Evolutionary conservation across 2,329 filamentous ascomycete genomes (phyloP).

Genomic region (Coniochaeta pulveracea): DNA sequence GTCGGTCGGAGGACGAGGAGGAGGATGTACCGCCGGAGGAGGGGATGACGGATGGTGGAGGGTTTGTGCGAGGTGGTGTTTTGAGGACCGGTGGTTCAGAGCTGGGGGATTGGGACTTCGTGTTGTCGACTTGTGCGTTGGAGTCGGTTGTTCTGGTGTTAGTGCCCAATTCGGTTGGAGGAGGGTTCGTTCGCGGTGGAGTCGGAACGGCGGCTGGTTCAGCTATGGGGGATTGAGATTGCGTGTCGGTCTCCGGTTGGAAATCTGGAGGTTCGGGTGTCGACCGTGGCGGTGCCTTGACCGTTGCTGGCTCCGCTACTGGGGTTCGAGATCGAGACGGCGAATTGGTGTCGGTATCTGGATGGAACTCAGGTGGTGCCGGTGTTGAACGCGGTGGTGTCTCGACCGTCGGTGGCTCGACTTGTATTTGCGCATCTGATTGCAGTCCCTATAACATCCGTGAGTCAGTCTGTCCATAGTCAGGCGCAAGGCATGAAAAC

Average conservation of each 20-base stretch:
- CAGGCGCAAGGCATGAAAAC: neutral
- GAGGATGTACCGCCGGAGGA: neutral
- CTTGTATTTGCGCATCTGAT: neutral
- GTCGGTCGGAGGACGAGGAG: conserved; percentile 25
- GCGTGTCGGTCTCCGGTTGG: too few species aligned
- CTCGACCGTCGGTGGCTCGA: neutral
- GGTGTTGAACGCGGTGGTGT: conserved; percentile 1
- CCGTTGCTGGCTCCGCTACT: neutral
- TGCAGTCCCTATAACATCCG: neutral
- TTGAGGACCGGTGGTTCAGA: conserved; percentile 1
- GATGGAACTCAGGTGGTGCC: too few species aligned
- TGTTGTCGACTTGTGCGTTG: conserved; percentile 3
- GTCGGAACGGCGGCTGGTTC: too few species aligned
- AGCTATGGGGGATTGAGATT: too few species aligned
- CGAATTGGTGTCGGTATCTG: too few species aligned
- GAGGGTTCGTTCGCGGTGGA: too few species aligned
- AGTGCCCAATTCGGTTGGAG: too few species aligned
- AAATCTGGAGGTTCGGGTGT: too few species aligned
- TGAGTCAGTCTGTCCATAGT: neutral
- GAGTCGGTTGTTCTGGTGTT: conserved; percentile 4
- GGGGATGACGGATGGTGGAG: too few species aligned
- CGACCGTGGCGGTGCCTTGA: conserved; percentile 1
- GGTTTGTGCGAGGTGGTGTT: too few species aligned
- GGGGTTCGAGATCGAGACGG: neutral
- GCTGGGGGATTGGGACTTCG: neutral